phyloP scores from a whole-genome alignment of 106 monocot species.

The Phalaenopsis equestris region DNA sequence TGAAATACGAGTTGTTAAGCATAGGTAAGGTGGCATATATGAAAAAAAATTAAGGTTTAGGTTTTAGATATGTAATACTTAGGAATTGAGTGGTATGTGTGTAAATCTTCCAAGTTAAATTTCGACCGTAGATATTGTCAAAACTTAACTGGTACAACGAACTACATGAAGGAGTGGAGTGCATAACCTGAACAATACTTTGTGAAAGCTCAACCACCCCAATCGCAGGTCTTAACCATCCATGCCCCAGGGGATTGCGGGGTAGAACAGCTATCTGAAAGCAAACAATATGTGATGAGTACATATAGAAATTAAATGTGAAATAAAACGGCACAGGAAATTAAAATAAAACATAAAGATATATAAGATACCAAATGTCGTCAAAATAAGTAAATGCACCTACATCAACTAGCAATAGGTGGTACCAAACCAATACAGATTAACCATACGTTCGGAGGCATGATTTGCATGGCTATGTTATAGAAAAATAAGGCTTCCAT shows the following conservation, averaged over 20 bases:
- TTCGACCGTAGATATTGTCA: not conserved
- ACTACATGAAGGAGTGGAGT: not conserved
- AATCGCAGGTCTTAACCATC: constrained; percentile 90
- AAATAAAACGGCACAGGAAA: not conserved
- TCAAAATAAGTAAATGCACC: not conserved
- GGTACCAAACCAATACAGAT: no score
- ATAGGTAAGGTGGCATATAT: no score
- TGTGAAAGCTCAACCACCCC: constrained; percentile 93
- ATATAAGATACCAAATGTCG: not conserved
- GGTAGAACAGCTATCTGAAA: constrained; percentile 87
- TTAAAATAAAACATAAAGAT: not conserved
- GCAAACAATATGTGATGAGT: not conserved
- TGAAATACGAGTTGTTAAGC: no score
- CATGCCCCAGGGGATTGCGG: constrained; percentile 69
- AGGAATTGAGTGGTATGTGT: no score
- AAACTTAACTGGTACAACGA: not conserved
- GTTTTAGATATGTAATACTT: no score
- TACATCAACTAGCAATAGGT: no score
- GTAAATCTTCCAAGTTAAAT: not conserved
- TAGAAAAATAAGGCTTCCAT: no score
- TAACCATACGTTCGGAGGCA: no score
- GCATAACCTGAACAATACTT: constrained; percentile 76
- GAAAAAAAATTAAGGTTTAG: no score
- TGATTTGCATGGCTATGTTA: no score
- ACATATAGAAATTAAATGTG: not conserved